Base-by-base conservation (phyloP, 1,284 basidiomycete species). In the Apiotrichum sp. region DNA sequence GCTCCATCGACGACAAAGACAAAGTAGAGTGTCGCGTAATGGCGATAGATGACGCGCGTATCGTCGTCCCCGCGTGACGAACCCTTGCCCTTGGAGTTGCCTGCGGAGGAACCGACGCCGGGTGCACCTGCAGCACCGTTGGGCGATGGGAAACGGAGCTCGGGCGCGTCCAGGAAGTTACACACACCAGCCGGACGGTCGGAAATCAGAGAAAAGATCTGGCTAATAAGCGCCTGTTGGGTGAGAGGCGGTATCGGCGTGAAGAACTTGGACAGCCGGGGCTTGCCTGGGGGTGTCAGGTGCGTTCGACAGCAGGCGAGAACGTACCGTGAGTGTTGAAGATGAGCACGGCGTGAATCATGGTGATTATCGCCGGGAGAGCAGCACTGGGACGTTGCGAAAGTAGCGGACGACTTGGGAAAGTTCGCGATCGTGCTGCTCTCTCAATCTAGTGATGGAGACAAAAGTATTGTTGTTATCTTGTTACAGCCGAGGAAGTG, bases 181-280 rank as follows among this genome's bases (percentile, higher is more conserved):
- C 91, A 93, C n/a, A 92, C 79, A 5, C 84, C 83, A 0, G 83
- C 76, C 7, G 88, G 86, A 11, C 90, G 84, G 52, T 85, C 80
- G 47, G 84, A 86, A 45, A 95, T 83, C 50, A 93, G 81, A 13
- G 85, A 84, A 75, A 89, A 93, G 70, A 93, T 93, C 78, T 87
- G 86, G 63, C 86, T 83, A 51, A 90, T 83, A 45, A 92, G 81
- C 4, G 70, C 68, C 63, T 70, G 74, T 72, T 88, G 85, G 4
- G 84, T 78, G 16, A 86, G 83, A 56, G 87, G 86, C 52, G 88
- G 84, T 33, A 89, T 79, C 2, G 88, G 86, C 3, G 88, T 89
- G 79, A 96, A 99, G 83, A 97, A 98, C 77, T 97, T 98, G 65
- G 90, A 89, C 56, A 99, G 79, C 47, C 96, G 86, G 10, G 96